Base-by-base conservation (phyloP, 331 rosid species). In the Quercus lobata region DNA sequence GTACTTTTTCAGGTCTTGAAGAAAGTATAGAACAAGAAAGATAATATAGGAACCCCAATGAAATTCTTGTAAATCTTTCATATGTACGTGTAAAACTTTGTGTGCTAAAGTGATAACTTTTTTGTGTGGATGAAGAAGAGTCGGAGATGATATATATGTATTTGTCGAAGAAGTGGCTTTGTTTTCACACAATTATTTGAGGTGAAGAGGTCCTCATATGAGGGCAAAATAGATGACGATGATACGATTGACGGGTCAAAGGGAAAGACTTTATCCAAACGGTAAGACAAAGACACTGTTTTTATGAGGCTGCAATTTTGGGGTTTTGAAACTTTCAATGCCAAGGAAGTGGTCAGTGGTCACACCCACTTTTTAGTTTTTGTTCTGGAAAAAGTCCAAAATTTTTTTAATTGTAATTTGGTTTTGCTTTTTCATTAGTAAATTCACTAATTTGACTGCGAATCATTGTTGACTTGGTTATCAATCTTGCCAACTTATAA, bases 191-290 rank as follows among this genome's bases (percentile, higher is more conserved):
- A 29, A 27, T 41, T 4, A 17, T 37, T 46, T 5, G 9, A 21
- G 73, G 24, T 76, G 5, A 44, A n/a, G 12, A 11, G 11, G 35
- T 57, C 57, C 73, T 27, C 29, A 22, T 10, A 35, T 1, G 49
- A 56, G 17, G 22, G 25, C 35, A 27, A 32, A 52, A 22, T 1
- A 72, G 25, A 72, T 62, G 49, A 29, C 25, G 77, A 52, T n/a
- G 77, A 49, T 29, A 34, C 11, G 46, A 29, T 84, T 56, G 85
- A 79, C 80, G 75, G 76, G 85, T 81, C 88, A 81, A 74, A 81
- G 22, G 83, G 74, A 35, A 69, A 69, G 84, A 74, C 71, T 63
- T 4, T 7, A 71, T 73, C 79, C 72, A 77, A 73, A 49, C 60
- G 52, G 55, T 21, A 18, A 21, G 71, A 17, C 46, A 70, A 76